Base-by-base conservation (phyloP, 805 yeast genomes). In the Clavispora asparagi region DNA sequence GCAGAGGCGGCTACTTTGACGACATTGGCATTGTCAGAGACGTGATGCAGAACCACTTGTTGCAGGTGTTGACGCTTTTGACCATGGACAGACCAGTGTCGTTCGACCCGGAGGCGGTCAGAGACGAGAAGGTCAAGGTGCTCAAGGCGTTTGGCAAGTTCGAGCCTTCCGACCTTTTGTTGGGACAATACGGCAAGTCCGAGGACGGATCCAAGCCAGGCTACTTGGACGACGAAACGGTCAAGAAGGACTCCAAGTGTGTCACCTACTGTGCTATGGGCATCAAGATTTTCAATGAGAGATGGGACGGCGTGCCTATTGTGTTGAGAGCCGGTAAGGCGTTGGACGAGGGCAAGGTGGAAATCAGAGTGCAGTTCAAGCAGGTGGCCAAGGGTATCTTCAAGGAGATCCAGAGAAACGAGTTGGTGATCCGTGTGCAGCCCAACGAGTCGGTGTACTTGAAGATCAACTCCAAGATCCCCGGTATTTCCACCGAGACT, bases 291-390 rank as follows among this genome's bases (percentile, higher is more conserved):
- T 76, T 82, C 60, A 94, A 91, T 67, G 98, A 94, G 70, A 82
- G 97, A 63, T 94, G 99, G 99, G 94, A 87, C 52, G 98, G 98
- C 60, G 98, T 94, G 39, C 99, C 99, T 45, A 81, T 94, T 62
- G 84, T 94, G 44, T 75, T 94, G 75, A 81, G 96, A 71, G 99
- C 98, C 13, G 99, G 99, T 61, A 94, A 94, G 72, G 97, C 98
- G n/a, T 74, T 94, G 50, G 89, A 92, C 65, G 91, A 85, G 61
- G 86, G 92, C 49, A 90, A 90, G 76, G 99, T 94, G 42, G 99
- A 94, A 73, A 85, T 94, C 53, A 81, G 98, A 67, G 73, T 94
- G 51, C 98, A 94, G 74, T 92, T 86, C 73, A 88, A 84, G 70
- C 85, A 85, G 39, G 95, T 86, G 41, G 85, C 91, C 16, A 76